Percentiles rank a stretch among this genome's conserved stretches.
Evolutionary conservation across 2,329 filamentous ascomycete species (phyloP).

Genomic region (Colletotrichum sp.): DNA sequence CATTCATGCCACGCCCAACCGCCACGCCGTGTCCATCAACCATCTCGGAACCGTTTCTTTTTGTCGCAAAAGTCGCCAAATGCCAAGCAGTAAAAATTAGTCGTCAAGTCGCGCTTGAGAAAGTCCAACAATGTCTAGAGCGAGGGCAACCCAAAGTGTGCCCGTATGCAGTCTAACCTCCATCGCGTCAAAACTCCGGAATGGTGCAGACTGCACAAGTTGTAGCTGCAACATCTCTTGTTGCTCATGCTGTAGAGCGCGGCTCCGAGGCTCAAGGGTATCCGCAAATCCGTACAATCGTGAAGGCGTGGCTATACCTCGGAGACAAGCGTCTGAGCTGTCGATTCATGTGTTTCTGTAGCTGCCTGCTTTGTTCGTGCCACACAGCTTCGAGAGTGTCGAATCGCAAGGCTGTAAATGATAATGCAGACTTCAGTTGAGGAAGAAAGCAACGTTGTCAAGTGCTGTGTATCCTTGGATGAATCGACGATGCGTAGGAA

Average conservation of each 20-base stretch:
- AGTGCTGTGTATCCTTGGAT: background rate
- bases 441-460: background rate
- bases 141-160: background rate
- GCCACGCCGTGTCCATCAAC: conserved; percentile 11
- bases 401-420: background rate
- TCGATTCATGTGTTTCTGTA: background rate
- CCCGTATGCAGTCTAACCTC: background rate
- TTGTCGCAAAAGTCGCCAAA: conserved; percentile 9
- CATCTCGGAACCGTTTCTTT: conserved; percentile 6
- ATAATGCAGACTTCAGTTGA: background rate
- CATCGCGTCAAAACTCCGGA: background rate
- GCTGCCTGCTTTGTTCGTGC: background rate
- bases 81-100: conserved; percentile 16
- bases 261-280: background rate
- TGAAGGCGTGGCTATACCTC: background rate
- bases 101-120: conserved; percentile 19
- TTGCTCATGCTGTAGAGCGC: background rate
- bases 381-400: background rate
- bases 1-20: conserved; percentile 15
- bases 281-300: background rate
- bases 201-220: background rate
- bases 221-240: background rate
- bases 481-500: background rate
- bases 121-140: conserved; percentile 13
- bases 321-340: background rate